Evolutionary conservation across 2,329 filamentous ascomycete genomes (phyloP).

Genomic region (Cladobotryum mycophilum): DNA sequence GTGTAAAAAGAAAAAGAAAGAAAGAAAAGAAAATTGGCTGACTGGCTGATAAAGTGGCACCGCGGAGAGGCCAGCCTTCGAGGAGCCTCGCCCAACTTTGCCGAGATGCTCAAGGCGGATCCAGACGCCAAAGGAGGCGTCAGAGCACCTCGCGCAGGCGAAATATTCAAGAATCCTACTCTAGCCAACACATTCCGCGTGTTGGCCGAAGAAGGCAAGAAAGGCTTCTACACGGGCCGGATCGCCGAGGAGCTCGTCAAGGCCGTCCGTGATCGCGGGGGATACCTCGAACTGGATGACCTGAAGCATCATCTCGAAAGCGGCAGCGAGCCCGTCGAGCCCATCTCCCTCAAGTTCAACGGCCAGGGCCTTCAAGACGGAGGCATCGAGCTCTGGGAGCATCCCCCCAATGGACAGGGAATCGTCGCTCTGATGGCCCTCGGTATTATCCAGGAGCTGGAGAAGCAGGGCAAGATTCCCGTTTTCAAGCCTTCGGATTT

Average conservation of each 20-base stretch:
- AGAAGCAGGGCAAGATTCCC: conserved; percentile 67
- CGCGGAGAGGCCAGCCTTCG: conserved; percentile 57
- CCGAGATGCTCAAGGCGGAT: conserved; percentile 82
- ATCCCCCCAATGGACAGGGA: conserved; percentile 93
- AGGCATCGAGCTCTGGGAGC: conserved; percentile 85
- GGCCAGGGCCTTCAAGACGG: conserved; percentile 46
- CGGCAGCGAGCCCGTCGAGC: conserved; percentile 71
- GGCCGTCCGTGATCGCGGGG: conserved; percentile 69
- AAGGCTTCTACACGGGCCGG: conserved; percentile 82
- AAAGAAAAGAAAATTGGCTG: too few species aligned
- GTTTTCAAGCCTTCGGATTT: conserved; percentile 65
- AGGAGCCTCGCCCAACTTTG: conserved; percentile 73
- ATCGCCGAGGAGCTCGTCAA: conserved; percentile 77
- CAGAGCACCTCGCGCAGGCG: conserved; percentile 70
- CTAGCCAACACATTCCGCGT: conserved; percentile 76
- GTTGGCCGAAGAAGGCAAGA: conserved; percentile 74
- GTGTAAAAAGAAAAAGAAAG: too few species aligned
- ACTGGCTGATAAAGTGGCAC: conserved; percentile 56
- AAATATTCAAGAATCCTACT: conserved; percentile 81
- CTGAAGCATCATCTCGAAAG: conserved; percentile 63
- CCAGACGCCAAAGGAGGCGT: conserved; percentile 59
- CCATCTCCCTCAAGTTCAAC: conserved; percentile 74
- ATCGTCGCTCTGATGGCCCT: conserved; percentile 92
- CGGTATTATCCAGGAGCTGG: conserved; percentile 82
- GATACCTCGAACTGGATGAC: conserved; percentile 73